A percentile compares a stretch with the other conserved stretches of the same genome.
phyloP scores from a whole-genome alignment of 2,329 filamentous ascomycete species.

The Alternaria panax region DNA sequence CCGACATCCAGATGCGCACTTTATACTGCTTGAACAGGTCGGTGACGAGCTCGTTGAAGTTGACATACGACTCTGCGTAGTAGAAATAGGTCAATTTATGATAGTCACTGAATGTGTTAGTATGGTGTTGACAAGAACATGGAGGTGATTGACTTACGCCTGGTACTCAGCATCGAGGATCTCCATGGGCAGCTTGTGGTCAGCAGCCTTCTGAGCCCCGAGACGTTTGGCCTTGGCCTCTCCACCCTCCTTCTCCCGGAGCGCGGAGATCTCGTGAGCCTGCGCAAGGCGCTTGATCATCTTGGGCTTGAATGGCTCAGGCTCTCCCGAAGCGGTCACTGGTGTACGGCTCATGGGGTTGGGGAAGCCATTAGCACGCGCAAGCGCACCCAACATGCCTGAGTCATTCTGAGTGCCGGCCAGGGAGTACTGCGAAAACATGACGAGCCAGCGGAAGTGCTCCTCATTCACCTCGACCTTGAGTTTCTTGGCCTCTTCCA shows the following conservation, averaged over 20 bases:
- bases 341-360: constrained; percentile 56
- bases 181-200: constrained; percentile 96
- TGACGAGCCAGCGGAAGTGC: constrained; percentile 98
- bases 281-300: constrained; percentile 96
- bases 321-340: constrained; percentile 45
- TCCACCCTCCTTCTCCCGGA: constrained; percentile 95
- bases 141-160: constrained; percentile 71
- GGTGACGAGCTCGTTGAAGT: constrained; percentile 97
- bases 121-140: constrained; percentile 27
- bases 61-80: constrained; percentile 97
- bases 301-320: constrained; percentile 83
- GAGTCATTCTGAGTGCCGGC: constrained; percentile 51
- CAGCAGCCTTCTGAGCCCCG: constrained; percentile 94
- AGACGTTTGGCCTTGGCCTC: constrained; percentile 97
- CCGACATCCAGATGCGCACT: constrained; percentile 99
- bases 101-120: constrained; percentile 75
- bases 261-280: constrained; percentile 83
- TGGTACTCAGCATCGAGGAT: constrained; percentile 98
- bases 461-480: constrained; percentile 94
- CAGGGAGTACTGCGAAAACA: constrained; percentile 77
- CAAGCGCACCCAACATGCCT: constrained; percentile 58
- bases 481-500: constrained; percentile 84
- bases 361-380: constrained; percentile 43
- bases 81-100: constrained; percentile 99
- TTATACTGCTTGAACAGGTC: constrained; percentile 99